phyloP scores from a whole-genome alignment of 495 filamentous ascomycete genomes.

The Neurospora sp. region DNA sequence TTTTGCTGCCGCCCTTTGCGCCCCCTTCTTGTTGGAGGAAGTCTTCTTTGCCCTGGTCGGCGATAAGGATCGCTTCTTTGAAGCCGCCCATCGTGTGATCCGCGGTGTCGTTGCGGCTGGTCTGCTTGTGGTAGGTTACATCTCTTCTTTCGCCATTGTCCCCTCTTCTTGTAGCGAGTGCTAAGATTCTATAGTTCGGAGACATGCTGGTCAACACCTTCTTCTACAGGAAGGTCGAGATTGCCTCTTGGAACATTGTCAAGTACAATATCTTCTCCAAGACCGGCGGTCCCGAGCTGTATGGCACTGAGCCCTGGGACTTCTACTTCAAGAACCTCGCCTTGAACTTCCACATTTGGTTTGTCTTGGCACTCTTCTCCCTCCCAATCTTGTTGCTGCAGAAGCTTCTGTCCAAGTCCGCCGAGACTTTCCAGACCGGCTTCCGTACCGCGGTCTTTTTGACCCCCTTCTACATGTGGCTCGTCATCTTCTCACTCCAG shows the following conservation, averaged over 20 bases:
- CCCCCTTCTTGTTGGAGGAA: conserved; percentile 80
- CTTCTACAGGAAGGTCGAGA: conserved; percentile 67
- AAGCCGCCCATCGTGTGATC: conserved; percentile 45
- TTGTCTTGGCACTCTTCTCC: conserved; percentile 67
- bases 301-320: conserved; percentile 92
- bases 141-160: conserved; percentile 2
- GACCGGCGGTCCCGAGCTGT: conserved; percentile 78
- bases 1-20: conserved; percentile 70
- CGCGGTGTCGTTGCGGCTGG: conserved; percentile 59
- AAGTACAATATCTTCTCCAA: conserved; percentile 88
- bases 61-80: conserved; percentile 44
- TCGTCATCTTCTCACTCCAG: conserved; percentile 80
- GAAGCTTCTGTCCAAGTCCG: conserved; percentile 33
- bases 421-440: conserved; percentile 34
- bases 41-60: conserved; percentile 49
- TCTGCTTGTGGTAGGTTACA: conserved; percentile 55
- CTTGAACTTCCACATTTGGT: conserved; percentile 95
- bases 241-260: conserved; percentile 88
- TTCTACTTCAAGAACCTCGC: conserved; percentile 90
- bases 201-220: conserved; percentile 62
- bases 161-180: conserved; percentile 1
- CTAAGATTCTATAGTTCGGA: conserved; percentile 22
- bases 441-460: conserved; percentile 67
- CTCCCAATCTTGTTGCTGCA: conserved; percentile 49
- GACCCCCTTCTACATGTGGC: conserved; percentile 88